Percentiles rank a stretch among this genome's conserved stretches.
phyloP scores from a whole-genome alignment of 1,139 yeast species.

The Entelexis sorbosivorans region DNA sequence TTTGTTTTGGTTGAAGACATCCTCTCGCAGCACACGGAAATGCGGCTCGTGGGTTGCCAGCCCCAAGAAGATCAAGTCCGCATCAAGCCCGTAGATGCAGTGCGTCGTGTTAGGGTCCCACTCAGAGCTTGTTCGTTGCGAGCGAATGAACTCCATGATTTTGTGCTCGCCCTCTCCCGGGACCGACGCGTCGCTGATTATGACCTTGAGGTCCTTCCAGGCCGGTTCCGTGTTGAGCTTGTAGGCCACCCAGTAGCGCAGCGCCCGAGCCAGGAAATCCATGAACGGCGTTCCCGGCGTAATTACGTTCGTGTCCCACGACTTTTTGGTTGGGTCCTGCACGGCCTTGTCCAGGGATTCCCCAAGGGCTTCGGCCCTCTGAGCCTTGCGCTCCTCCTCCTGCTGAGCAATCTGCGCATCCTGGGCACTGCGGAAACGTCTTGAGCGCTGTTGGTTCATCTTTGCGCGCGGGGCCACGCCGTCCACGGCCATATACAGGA shows the following conservation, averaged over 20 bases:
- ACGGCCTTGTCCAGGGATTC: conserved; percentile 35
- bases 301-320: conserved; percentile 88
- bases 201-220: conserved; percentile 77
- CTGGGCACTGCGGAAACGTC: conserved; percentile 90
- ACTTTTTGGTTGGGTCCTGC: conserved; percentile 31
- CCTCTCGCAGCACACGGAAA: conserved; percentile 86
- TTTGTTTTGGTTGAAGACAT: conserved; percentile 55
- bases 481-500: conserved; percentile 85
- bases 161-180: conserved; percentile 99
- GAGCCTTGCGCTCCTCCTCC: conserved; percentile 33
- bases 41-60: conserved; percentile 96
- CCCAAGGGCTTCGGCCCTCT: conserved; percentile 36
- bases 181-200: conserved; percentile 92
- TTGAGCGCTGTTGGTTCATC: conserved; percentile 97
- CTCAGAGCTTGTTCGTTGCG: conserved; percentile 59
- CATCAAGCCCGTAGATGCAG: conserved; percentile 95
- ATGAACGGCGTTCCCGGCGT: conserved; percentile 99
- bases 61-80: conserved; percentile 95
- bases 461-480: conserved; percentile 99
- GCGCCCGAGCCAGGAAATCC: conserved; percentile 75
- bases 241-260: conserved; percentile 83
- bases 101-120: conserved; percentile 84
- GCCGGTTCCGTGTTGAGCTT: conserved; percentile 82
- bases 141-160: conserved; percentile 87
- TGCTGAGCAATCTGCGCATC: conserved; percentile 57